Evolutionary conservation across 73 alveolate species (phyloP).

Genomic region (Uronychia binucleata): DNA sequence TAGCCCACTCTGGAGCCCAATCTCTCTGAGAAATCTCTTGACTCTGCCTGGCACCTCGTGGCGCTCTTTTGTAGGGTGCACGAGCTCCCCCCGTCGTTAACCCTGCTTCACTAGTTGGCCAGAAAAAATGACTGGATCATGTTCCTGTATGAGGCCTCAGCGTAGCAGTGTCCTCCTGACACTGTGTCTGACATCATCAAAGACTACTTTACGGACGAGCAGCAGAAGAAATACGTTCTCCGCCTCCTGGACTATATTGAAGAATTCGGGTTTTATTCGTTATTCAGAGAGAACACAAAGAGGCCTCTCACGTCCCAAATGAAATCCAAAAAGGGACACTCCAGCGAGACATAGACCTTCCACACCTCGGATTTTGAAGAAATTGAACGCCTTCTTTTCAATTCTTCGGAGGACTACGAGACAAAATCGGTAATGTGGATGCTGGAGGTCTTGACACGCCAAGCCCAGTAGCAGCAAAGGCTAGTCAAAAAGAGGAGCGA

Average conservation of each 20-base stretch:
- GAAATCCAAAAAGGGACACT: no score
- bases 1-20: background rate
- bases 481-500: no score
- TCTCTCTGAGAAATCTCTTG: constrained; percentile 15
- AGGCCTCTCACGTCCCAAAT: no score
- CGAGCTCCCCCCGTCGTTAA: constrained; percentile 60
- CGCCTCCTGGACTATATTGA: background rate
- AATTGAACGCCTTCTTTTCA: no score
- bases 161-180: constrained; percentile 69
- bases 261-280: background rate
- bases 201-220: constrained; percentile 58
- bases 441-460: no score
- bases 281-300: no score
- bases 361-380: no score
- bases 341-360: no score
- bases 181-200: constrained; percentile 64
- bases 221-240: constrained; percentile 36
- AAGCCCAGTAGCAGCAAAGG: no score
- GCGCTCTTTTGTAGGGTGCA: constrained; percentile 75
- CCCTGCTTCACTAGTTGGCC: constrained; percentile 69
- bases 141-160: constrained; percentile 60
- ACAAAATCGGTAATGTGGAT: no score
- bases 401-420: no score
- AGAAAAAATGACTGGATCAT: constrained; percentile 74
- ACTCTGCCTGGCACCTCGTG: constrained; percentile 75